Percentiles rank a stretch among this genome's conserved stretches.
Evolutionary conservation across 2,329 filamentous ascomycete genomes (phyloP).

Genomic region (Aspergillus ochraceus): DNA sequence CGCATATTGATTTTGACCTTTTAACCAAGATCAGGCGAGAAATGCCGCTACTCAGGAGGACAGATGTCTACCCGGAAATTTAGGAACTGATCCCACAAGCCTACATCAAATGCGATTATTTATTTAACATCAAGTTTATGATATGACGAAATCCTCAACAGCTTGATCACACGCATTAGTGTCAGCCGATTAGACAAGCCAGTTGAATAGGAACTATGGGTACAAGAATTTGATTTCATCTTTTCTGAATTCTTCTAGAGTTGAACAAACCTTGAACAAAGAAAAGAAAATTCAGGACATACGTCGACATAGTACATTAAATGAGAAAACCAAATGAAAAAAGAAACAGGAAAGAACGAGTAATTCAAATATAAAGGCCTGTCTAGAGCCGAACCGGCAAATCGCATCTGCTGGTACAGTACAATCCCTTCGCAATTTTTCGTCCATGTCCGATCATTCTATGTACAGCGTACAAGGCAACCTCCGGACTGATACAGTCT

Average conservation of each 20-base stretch:
- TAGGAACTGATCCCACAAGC: conserved; percentile 19
- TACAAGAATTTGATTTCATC: conserved; percentile 10
- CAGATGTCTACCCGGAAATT: conserved; percentile 50
- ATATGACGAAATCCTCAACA: neutral
- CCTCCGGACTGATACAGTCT: conserved; percentile 23
- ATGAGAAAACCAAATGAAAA: conserved; percentile 24
- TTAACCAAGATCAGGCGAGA: conserved; percentile 55
- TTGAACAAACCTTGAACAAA: conserved; percentile 11
- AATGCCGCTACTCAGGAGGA: conserved; percentile 59
- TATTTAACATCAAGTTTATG: neutral
- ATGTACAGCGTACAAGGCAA: conserved; percentile 44
- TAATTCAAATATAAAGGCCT: conserved; percentile 29
- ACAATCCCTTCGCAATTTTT: conserved; percentile 30
- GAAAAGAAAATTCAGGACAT: conserved; percentile 19
- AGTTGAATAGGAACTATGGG: neutral
- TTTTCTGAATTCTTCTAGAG: conserved; percentile 11
- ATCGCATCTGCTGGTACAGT: conserved; percentile 31
- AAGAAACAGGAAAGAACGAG: conserved; percentile 28
- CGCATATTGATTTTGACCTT: conserved; percentile 56
- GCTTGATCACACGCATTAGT: neutral
- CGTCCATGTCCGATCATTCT: conserved; percentile 34
- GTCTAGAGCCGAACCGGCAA: conserved; percentile 36
- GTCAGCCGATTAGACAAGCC: neutral
- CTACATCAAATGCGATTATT: neutral
- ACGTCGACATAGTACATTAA: conserved; percentile 21